Evolutionary conservation across 768 basidiomycete genomes (phyloP).

Genomic region (Termitomyces eurrhizus): DNA sequence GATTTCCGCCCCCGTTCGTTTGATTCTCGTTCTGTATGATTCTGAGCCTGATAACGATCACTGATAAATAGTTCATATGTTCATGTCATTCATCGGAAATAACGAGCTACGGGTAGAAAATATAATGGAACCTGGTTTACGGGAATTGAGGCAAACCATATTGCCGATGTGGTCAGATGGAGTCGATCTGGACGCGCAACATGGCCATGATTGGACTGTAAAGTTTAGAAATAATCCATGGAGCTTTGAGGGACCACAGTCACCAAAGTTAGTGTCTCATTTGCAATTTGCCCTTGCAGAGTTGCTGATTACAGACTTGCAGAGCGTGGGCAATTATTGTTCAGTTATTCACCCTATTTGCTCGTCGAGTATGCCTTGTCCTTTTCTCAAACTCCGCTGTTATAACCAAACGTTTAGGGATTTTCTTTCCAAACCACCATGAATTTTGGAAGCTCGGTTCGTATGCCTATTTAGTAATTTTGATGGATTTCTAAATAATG

Average conservation of each 20-base stretch:
- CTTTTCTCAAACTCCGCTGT: constrained; percentile 5
- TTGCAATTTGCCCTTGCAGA: background rate
- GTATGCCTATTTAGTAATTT: constrained; percentile 10
- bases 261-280: constrained; percentile 39
- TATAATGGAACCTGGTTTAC: constrained; percentile 43
- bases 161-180: constrained; percentile 70
- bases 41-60: constrained; percentile 5
- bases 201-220: constrained; percentile 52
- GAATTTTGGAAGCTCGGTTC: constrained; percentile 51
- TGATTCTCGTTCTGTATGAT: constrained; percentile 12
- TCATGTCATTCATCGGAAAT: constrained; percentile 62
- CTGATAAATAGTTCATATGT: constrained; percentile 56
- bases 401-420: constrained; percentile 42
- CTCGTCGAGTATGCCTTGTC: constrained; percentile 44
- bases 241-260: constrained; percentile 53
- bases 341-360: constrained; percentile 56
- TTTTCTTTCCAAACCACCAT: constrained; percentile 66
- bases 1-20: constrained; percentile 28
- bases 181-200: constrained; percentile 40
- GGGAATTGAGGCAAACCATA: constrained; percentile 54
- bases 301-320: constrained; percentile 10
- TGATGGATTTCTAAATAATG: background rate
- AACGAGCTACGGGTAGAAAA: constrained; percentile 62
- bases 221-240: constrained; percentile 66
- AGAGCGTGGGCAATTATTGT: constrained; percentile 62